A percentile compares a stretch with the other conserved stretches of the same genome.
Conservation (phyloP, 108 stramenopile genomes). For the Nannochloropsis salina region DNA sequence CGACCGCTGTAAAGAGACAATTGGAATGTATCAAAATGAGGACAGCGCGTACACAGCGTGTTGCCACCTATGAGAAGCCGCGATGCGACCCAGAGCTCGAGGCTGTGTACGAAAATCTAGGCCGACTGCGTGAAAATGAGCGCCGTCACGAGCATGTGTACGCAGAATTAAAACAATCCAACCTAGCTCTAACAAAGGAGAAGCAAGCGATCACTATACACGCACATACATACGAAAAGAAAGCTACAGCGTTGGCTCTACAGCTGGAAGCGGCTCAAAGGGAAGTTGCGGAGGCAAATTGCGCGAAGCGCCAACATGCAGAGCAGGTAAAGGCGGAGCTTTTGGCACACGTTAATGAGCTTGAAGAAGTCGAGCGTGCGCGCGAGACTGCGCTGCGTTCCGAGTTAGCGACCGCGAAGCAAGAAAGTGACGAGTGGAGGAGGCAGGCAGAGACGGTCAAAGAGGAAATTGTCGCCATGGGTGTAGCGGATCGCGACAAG, state of each 20-base stretch:
- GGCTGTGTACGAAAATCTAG: background rate
- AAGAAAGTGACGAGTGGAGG: background rate
- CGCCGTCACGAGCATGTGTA: background rate
- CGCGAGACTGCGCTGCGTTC: background rate
- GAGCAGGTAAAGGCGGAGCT: background rate
- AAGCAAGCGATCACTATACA: background rate
- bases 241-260: background rate
- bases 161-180: background rate
- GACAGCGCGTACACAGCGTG: too few species aligned
- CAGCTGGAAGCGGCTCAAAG: background rate
- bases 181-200: background rate
- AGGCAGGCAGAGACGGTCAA: too few species aligned
- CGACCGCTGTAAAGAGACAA: too few species aligned
- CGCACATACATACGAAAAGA: background rate
- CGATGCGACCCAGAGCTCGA: background rate
- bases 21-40: too few species aligned
- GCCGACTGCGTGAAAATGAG: background rate
- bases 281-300: too few species aligned
- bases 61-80: too few species aligned
- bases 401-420: background rate
- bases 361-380: background rate
- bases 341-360: background rate
- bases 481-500: too few species aligned
- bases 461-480: too few species aligned
- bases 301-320: background rate